Evolutionary conservation across 768 basidiomycete genomes (phyloP).

Genomic region (Tylopilus cervinicoccineus): DNA sequence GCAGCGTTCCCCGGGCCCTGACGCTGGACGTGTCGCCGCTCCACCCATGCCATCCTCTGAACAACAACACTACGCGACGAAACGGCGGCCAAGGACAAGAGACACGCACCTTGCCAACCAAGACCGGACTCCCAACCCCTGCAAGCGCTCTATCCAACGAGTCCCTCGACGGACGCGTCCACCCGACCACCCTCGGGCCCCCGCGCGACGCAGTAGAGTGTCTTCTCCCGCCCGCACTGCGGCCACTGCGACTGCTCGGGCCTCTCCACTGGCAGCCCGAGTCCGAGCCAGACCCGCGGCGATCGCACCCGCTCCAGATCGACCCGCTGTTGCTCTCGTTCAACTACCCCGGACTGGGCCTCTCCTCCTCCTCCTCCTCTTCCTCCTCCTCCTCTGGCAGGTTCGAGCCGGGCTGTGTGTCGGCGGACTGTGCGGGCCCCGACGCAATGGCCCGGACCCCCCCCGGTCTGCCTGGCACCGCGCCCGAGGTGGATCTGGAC

Average conservation of each 20-base stretch:
- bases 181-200: constrained; percentile 3
- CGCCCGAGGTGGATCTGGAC: neutral
- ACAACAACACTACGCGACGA: neutral
- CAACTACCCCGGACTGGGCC: constrained; percentile 5
- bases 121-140: constrained; percentile 14
- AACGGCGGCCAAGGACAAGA: neutral
- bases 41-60: neutral
- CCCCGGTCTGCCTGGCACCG: too few relatives aligned
- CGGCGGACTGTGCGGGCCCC: too few relatives aligned
- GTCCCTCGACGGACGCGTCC: constrained; percentile 11
- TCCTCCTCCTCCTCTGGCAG: too few relatives aligned
- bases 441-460: too few relatives aligned
- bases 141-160: constrained; percentile 17
- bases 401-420: too few relatives aligned
- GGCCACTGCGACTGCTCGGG: constrained; percentile 20
- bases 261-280: constrained; percentile 1
- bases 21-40: neutral
- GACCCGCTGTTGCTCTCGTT: constrained; percentile 26
- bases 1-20: neutral
- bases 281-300: neutral
- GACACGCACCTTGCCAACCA: neutral
- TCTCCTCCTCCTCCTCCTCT: neutral
- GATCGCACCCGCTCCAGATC: constrained; percentile 18
- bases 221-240: constrained; percentile 21
- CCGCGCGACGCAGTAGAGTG: constrained; percentile 3